phyloP scores from a whole-genome alignment of 1,139 yeast genomes.

The Suhomyces terraborum region DNA sequence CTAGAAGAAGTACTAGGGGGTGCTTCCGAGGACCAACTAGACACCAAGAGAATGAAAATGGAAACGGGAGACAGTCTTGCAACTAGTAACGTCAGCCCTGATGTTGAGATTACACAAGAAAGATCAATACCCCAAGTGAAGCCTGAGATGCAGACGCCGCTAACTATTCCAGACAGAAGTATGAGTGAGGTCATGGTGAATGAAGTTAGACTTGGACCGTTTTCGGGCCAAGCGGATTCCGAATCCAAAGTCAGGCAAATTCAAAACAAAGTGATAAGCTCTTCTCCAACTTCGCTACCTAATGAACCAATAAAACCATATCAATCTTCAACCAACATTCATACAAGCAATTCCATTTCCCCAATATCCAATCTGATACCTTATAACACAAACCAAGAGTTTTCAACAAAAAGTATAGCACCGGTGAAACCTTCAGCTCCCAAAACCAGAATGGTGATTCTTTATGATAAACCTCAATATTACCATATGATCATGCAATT shows the following conservation, averaged over 20 bases:
- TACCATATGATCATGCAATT: constrained; percentile 32
- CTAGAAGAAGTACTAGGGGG: not conserved
- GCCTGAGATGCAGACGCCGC: not conserved
- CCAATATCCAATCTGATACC: not conserved
- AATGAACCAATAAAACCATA: not conserved
- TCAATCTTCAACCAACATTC: not conserved
- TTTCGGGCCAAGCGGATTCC: not conserved
- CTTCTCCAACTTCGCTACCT: not conserved
- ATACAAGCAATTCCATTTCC: not conserved
- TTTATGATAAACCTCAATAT: constrained; percentile 36
- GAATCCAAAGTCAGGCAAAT: not conserved
- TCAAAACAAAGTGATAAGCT: not conserved
- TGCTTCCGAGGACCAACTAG: constrained; percentile 1
- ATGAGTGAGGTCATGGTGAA: not conserved
- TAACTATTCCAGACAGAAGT: too few species aligned
- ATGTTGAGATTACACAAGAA: not conserved
- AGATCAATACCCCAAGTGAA: not conserved
- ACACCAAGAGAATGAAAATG: constrained; percentile 3
- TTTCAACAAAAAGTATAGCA: not conserved
- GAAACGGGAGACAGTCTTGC: not conserved
- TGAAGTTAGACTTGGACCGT: not conserved
- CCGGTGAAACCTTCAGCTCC: constrained; percentile 4
- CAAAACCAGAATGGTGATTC: constrained; percentile 30
- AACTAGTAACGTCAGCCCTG: not conserved
- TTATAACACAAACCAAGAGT: not conserved